phyloP scores from a whole-genome alignment of 352 stramenopile genomes.

The Elongisporangium prolatum region DNA sequence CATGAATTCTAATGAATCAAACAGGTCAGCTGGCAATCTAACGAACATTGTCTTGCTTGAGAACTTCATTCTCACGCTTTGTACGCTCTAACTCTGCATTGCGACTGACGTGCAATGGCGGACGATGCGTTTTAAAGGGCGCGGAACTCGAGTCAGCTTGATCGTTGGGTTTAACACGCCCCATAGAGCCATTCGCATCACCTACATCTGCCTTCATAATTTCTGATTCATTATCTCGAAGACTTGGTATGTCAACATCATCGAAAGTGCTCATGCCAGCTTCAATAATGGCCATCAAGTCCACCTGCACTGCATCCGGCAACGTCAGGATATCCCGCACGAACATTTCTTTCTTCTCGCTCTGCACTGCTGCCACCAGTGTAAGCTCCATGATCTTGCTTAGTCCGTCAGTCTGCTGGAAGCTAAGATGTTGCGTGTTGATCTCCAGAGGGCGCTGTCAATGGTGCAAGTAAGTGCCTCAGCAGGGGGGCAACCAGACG shows the following conservation, averaged over 20 bases:
- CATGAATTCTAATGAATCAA: not conserved
- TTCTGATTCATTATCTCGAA: conserved; percentile 5
- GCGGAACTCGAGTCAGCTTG: not conserved
- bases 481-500: not conserved
- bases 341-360: conserved; percentile 45
- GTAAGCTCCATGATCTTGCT: conserved; percentile 30
- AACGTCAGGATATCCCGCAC: conserved; percentile 66
- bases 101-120: conserved; percentile 35
- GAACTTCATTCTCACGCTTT: conserved; percentile 47
- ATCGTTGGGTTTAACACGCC: not conserved
- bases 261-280: conserved; percentile 1
- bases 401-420: conserved; percentile 11
- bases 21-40: not conserved
- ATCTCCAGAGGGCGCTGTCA: conserved; percentile 17
- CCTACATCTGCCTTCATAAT: conserved; percentile 2
- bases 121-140: conserved; percentile 3
- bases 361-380: conserved; percentile 52
- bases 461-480: conserved; percentile 2
- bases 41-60: conserved; percentile 61
- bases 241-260: conserved; percentile 24
- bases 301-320: conserved; percentile 47
- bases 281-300: conserved; percentile 69
- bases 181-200: not conserved
- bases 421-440: conserved; percentile 5
- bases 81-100: conserved; percentile 44